Percentiles rank a stretch among this genome's conserved stretches.
phyloP scores from a whole-genome alignment of 202 grass and related monocot genomes.

The Zizania palustris region DNA sequence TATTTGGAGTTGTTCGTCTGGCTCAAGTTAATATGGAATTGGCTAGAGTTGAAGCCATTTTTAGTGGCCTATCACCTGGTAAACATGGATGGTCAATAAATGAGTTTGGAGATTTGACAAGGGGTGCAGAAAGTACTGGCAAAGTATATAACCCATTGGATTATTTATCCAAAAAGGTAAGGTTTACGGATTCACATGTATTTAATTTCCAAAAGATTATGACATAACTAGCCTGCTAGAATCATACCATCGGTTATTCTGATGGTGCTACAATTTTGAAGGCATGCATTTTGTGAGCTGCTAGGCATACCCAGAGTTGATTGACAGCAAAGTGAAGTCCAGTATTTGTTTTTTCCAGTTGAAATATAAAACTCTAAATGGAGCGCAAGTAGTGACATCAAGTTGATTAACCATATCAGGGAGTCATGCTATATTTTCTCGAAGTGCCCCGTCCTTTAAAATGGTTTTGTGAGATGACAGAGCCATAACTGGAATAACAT shows the following conservation, averaged over 20 bases:
- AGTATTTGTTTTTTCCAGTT: not conserved
- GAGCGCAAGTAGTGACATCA: not conserved
- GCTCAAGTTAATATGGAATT: slow-evolving; percentile 97
- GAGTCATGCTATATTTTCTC: no score
- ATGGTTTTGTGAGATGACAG: slow-evolving; percentile 3
- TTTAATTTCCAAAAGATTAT: not conserved
- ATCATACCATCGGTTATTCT: not conserved
- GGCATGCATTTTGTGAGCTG: not conserved
- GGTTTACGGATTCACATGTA: not conserved
- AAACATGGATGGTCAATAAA: slow-evolving; percentile 99
- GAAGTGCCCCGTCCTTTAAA: slow-evolving; percentile 7
- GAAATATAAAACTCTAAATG: not conserved
- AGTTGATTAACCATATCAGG: not conserved
- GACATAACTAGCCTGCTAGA: not conserved
- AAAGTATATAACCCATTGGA: slow-evolving; percentile 72
- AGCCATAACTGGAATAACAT: not conserved
- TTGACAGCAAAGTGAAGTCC: not conserved
- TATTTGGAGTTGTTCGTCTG: slow-evolving; percentile 89
- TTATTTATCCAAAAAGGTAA: slow-evolving; percentile 68
- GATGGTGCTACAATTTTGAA: not conserved
- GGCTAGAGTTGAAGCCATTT: slow-evolving; percentile 83
- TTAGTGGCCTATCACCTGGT: slow-evolving; percentile 90
- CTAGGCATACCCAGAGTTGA: not conserved
- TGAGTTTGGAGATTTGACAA: slow-evolving; percentile 91
- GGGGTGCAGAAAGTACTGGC: slow-evolving; percentile 84